phyloP scores from a whole-genome alignment of 768 basidiomycete genomes.

The Collybiopsis confluens region DNA sequence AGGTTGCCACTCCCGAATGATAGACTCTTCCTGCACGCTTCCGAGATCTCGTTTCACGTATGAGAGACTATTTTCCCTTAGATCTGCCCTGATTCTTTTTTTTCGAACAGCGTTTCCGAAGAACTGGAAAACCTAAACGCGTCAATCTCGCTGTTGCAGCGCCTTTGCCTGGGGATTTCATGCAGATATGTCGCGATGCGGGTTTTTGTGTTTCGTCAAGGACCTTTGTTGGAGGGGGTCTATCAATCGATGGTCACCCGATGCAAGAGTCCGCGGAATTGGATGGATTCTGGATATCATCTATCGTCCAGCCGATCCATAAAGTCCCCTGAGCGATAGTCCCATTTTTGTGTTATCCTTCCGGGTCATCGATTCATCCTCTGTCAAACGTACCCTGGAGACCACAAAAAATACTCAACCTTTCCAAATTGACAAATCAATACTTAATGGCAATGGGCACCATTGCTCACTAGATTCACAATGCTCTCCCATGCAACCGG shows the following conservation, averaged over 20 bases:
- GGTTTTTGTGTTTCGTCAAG: constrained; percentile 35
- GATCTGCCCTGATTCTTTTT: too few relatives aligned
- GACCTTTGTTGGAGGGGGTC: constrained; percentile 35
- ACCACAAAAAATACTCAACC: too few relatives aligned
- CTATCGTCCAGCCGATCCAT: too few relatives aligned
- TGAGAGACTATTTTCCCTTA: not conserved
- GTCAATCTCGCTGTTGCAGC: constrained; percentile 51
- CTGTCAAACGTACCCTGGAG: too few relatives aligned
- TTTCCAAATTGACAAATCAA: too few relatives aligned
- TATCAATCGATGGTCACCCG: constrained; percentile 41
- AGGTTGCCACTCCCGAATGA: constrained; percentile 27
- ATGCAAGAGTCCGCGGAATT: constrained; percentile 18
- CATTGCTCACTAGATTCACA: not conserved
- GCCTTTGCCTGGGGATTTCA: constrained; percentile 56
- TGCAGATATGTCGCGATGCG: constrained; percentile 42
- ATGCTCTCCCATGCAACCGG: not conserved
- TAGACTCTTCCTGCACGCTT: constrained; percentile 59
- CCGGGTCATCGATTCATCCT: too few relatives aligned
- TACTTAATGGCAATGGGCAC: too few relatives aligned
- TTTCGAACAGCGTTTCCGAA: constrained; percentile 41
- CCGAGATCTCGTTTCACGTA: constrained; percentile 53
- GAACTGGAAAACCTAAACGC: constrained; percentile 39
- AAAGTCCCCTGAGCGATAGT: too few relatives aligned
- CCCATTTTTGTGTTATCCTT: too few relatives aligned
- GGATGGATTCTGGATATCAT: not conserved